Conservation (phyloP, 345 rosid species). For the Aethionema arabicum region DNA sequence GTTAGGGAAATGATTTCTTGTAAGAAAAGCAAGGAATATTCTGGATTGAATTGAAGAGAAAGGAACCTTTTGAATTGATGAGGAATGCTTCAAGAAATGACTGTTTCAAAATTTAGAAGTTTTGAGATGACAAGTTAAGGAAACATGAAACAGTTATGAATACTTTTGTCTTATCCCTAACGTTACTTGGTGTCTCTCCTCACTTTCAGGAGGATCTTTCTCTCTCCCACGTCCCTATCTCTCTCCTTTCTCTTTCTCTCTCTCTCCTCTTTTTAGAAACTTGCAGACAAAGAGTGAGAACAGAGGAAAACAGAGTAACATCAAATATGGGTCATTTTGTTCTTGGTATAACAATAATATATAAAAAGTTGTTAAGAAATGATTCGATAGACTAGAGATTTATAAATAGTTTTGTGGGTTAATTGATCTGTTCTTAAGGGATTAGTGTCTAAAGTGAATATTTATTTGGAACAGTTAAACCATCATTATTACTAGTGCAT, state of each 20-base stretch:
- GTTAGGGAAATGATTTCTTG: constrained; percentile 24
- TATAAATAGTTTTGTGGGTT: not conserved
- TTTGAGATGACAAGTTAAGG: constrained; percentile 5
- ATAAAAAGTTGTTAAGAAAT: not conserved
- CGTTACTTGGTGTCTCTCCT: constrained; percentile 24
- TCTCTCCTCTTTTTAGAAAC: constrained; percentile 18
- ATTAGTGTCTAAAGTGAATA: too few relatives aligned
- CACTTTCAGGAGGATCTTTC: constrained; percentile 28
- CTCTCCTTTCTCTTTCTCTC: not conserved
- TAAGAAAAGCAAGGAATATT: constrained; percentile 30
- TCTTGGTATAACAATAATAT: not conserved
- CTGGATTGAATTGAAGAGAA: constrained; percentile 29
- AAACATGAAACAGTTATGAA: constrained; percentile 26
- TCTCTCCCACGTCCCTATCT: not conserved
- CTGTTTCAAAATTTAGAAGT: constrained; percentile 10
- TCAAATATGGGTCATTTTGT: not conserved
- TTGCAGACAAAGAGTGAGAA: constrained; percentile 18
- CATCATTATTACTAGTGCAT: too few relatives aligned
- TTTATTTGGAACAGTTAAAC: too few relatives aligned
- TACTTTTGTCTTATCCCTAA: constrained; percentile 24
- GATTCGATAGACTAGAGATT: not conserved
- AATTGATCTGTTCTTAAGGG: too few relatives aligned
- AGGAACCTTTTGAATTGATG: constrained; percentile 21
- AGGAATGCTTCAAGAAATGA: not conserved
- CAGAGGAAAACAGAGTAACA: not conserved